phyloP scores from a whole-genome alignment of 257 asterid species.

The Solanum ossicruentum region DNA sequence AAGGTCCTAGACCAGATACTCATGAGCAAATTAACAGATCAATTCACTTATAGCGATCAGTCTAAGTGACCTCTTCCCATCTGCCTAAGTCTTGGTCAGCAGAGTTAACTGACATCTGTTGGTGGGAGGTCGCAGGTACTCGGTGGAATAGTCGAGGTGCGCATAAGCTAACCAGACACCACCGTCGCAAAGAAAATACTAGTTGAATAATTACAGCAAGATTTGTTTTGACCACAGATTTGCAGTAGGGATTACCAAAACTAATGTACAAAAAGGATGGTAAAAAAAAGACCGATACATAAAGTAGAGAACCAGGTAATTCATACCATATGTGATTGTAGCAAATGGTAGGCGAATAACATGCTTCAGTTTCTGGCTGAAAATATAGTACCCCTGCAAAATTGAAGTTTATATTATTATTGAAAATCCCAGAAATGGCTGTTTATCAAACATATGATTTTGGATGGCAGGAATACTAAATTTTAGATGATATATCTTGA shows the following conservation, averaged over 20 bases:
- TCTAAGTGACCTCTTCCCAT: not conserved
- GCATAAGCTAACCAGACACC: not conserved
- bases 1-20: not conserved
- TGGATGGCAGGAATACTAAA: not conserved
- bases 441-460: not conserved
- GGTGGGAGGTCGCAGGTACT: not conserved
- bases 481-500: not conserved
- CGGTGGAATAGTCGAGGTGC: not conserved
- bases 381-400: slow-evolving; percentile 90
- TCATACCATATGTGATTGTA: slow-evolving; percentile 70
- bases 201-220: not conserved
- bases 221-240: not conserved
- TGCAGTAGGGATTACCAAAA: not conserved
- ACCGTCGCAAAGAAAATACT: not conserved
- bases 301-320: not conserved
- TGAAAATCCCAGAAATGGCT: not conserved
- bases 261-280: not conserved
- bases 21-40: not conserved
- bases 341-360: slow-evolving; percentile 87
- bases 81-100: not conserved
- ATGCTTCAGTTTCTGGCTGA: slow-evolving; percentile 97
- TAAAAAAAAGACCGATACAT: not conserved
- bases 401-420: not conserved
- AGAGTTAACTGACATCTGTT: not conserved
- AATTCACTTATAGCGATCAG: not conserved